Conservation (phyloP, 371 early-diverging fungal species). For the Smittium mucronatum region DNA sequence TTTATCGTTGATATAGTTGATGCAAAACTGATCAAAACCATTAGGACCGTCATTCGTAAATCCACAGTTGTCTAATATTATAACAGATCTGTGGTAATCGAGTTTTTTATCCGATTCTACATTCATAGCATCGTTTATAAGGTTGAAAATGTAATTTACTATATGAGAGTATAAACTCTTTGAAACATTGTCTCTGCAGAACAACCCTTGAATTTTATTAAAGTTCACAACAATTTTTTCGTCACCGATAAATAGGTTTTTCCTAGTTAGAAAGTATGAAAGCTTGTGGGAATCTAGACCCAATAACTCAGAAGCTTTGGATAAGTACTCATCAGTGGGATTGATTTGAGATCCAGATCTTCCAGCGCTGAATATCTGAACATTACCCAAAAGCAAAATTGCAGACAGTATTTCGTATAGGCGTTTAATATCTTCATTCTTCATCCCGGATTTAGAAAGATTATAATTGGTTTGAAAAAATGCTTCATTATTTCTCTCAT, state of each 20-base stretch:
- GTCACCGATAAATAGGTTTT: slow-evolving; percentile 70
- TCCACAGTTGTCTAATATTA: slow-evolving; percentile 87
- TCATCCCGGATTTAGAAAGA: no score
- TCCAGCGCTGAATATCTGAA: slow-evolving; percentile 60
- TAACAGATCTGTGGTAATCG: slow-evolving; percentile 66
- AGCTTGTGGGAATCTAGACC: slow-evolving; percentile 61
- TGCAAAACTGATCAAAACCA: slow-evolving; percentile 97
- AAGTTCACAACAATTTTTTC: slow-evolving; percentile 75
- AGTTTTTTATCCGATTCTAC: slow-evolving; percentile 90
- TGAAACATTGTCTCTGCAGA: slow-evolving; percentile 84
- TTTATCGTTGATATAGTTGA: slow-evolving; percentile 92
- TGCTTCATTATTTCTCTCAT: slow-evolving; percentile 73
- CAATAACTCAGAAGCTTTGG: slow-evolving; percentile 50
- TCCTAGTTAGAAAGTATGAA: slow-evolving; percentile 75
- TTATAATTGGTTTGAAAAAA: slow-evolving; percentile 66
- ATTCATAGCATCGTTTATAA: slow-evolving; percentile 60
- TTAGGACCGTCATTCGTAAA: slow-evolving; percentile 90
- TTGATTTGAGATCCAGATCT: slow-evolving; percentile 46
- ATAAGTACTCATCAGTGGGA: slow-evolving; percentile 54
- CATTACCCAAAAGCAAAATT: slow-evolving; percentile 82
- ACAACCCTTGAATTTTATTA: slow-evolving; percentile 54
- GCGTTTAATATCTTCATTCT: slow-evolving; percentile 70
- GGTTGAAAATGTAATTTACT: slow-evolving; percentile 84
- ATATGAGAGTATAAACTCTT: slow-evolving; percentile 85
- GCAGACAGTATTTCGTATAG: slow-evolving; percentile 80